A percentile compares a stretch with the other conserved stretches of the same genome.
phyloP scores from a whole-genome alignment of 495 filamentous ascomycete genomes.

The Annulohypoxylon moriforme region DNA sequence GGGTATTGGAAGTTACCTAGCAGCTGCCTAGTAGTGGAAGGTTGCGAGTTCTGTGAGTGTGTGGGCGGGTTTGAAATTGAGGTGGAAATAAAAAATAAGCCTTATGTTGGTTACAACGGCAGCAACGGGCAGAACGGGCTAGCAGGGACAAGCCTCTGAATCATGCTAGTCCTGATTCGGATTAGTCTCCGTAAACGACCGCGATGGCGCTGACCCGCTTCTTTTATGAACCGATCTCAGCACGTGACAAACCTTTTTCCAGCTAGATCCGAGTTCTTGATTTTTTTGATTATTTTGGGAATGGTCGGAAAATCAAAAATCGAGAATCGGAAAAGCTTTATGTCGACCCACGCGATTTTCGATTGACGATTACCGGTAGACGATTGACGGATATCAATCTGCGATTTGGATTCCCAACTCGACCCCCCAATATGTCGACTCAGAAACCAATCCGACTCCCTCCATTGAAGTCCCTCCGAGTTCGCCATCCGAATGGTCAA shows the following conservation, averaged over 20 bases:
- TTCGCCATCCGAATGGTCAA: constrained; percentile 81
- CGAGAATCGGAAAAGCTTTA: constrained; percentile 26
- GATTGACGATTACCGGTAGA: constrained; percentile 8
- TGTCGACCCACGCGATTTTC: constrained; percentile 26
- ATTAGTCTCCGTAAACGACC: neutral
- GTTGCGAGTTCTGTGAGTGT: neutral
- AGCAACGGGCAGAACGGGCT: neutral
- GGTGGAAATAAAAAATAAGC: constrained; percentile 12
- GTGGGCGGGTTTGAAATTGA: neutral
- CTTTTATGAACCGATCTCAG: neutral
- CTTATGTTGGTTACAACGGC: neutral
- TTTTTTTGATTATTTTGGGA: neutral
- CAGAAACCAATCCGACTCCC: constrained; percentile 80
- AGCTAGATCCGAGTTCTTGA: constrained; percentile 6
- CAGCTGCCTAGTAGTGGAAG: too few relatives aligned
- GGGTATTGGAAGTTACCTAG: too few relatives aligned
- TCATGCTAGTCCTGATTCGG: neutral
- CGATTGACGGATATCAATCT: constrained; percentile 12
- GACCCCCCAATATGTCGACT: constrained; percentile 40
- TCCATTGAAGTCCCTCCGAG: constrained; percentile 83
- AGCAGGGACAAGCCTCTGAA: neutral
- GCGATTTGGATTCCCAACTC: constrained; percentile 12
- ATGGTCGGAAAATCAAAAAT: neutral
- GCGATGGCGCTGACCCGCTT: neutral
- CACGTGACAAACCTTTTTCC: constrained; percentile 27